Evolutionary conservation across 805 yeast species (phyloP).

Genomic region (Phaffomyces opuntiae): DNA sequence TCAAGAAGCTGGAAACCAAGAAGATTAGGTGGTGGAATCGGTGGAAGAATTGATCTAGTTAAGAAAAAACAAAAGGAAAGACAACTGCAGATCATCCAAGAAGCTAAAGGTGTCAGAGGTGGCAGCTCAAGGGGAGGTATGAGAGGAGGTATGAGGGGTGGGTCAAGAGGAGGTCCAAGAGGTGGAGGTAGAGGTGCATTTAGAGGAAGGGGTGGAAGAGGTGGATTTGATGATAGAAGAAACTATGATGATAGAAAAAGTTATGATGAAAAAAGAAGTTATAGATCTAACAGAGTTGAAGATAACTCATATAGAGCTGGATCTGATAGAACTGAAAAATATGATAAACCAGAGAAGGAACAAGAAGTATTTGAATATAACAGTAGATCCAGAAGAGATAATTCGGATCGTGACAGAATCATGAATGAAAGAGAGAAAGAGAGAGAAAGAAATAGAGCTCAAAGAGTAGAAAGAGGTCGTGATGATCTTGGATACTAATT

Average conservation of each 20-base stretch:
- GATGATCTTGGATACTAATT: background rate
- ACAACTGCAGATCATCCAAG: constrained; percentile 1
- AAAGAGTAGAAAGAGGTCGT: constrained; percentile 2
- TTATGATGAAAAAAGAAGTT: background rate
- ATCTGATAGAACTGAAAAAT: constrained; percentile 10
- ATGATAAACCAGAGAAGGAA: constrained; percentile 5
- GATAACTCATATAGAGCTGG: background rate
- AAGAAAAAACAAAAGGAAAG: constrained; percentile 15
- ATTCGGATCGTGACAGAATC: constrained; percentile 15
- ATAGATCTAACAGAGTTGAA: constrained; percentile 4
- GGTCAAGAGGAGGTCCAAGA: constrained; percentile 6
- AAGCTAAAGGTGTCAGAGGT: constrained; percentile 8
- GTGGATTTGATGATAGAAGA: constrained; percentile 9
- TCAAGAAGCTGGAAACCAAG: constrained; percentile 65
- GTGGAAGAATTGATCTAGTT: constrained; percentile 65
- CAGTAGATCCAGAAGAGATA: constrained; percentile 19
- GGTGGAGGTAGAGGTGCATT: constrained; percentile 2
- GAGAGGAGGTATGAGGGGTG: constrained; percentile 11
- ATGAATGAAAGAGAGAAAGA: constrained; percentile 14
- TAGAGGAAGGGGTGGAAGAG: constrained; percentile 1
- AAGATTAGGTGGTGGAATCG: constrained; percentile 87
- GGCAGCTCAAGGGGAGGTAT: constrained; percentile 9
- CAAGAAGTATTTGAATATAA: constrained; percentile 8
- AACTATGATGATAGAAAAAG: constrained; percentile 10
- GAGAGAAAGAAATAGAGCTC: constrained; percentile 13